Base-by-base conservation (phyloP, 345 rosid genomes). In the Dovyalis caffra region DNA sequence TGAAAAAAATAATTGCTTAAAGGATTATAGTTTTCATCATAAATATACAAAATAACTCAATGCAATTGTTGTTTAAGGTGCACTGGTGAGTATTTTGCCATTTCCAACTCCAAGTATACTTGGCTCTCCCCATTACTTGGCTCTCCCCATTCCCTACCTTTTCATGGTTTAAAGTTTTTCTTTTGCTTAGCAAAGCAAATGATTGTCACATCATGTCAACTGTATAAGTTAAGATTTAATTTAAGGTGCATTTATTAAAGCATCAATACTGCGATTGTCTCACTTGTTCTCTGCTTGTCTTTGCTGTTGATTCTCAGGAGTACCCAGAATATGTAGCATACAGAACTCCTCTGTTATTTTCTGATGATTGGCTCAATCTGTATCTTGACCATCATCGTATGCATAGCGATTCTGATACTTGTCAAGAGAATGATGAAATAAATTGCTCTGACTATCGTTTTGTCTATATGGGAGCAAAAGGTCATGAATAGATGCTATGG, bases 381-480 rank as follows among this genome's bases (percentile, higher is more conserved):
- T 95, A 93, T 85, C 89, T 89, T 29, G 97, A 95, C 79, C 86
- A 76, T 81, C 80, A 83, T 86, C 86, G 71, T 25, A 87, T 93
- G 92, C 98, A 93, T 73, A 82, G 72, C 62, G 87, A 88, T 85
- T 79, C 81, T 32, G 90, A 83, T 6, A 51, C 33, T 73, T 67
- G 73, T 40, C 87, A 84, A 74, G 88, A 87, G 82, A 79, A 69
- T 49, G 83, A 88, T 76, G 89, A 90, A 72, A 84, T 91, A 76
- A 76, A 90, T 81, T 92, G 96, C 88, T 91, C 97, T 49, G 99
- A 95, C 87, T 95, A 92, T 81, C 94, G 93, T 16, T 95, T 93
- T 87, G 94, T 95, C 75, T 92, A 95, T 81, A 90, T 92, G 90
- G 99, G 99, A 86, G 92, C 92, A 64, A 91, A 90, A 92, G 97